A percentile compares a stretch with the other conserved stretches of the same genome.
These are phyloP conservation scores for Agroathelia rolfsii DNA, from an alignment of 1,284 basidiomycete genomes.

Conservation along the genomic window DNA sequence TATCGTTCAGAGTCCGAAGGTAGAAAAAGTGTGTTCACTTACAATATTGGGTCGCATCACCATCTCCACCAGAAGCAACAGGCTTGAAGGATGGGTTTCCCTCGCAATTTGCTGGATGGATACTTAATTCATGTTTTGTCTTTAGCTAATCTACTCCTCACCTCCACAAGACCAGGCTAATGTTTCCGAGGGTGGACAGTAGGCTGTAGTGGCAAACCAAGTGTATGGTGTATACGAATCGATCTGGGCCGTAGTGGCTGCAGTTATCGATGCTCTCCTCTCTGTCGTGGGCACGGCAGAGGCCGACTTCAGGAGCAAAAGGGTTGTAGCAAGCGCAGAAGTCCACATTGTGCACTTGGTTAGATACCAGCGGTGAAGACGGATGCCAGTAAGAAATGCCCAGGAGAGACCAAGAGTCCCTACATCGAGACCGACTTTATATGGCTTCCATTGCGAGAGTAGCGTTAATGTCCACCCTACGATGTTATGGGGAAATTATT, in stretches of 20 bases:
- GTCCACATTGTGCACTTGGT: no score
- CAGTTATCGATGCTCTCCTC: conserved; percentile 20
- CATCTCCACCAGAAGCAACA: conserved; percentile 28
- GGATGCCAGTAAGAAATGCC: no score
- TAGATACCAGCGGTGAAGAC: no score
- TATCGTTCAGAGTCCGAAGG: not conserved
- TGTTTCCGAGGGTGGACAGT: conserved; percentile 32
- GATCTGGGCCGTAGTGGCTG: conserved; percentile 26
- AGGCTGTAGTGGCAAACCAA: conserved; percentile 42
- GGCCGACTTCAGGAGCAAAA: no score
- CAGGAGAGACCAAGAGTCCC: no score
- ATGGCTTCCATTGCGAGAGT: no score
- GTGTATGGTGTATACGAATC: conserved; percentile 31
- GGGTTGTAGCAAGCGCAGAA: no score
- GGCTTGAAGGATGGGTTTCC: conserved; percentile 26
- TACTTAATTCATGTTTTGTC: conserved; percentile 3
- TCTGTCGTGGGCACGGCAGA: no score
- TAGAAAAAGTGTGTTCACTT: conserved; percentile 3
- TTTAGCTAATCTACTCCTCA: conserved; percentile 13
- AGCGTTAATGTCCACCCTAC: no score
- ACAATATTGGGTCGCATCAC: conserved; percentile 28
- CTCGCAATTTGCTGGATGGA: conserved; percentile 31
- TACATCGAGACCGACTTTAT: no score
- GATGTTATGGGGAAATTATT: no score
- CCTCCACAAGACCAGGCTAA: conserved; percentile 37